Evolutionary conservation across 1,139 yeast species (phyloP).

Genomic region (Pichia sp.): DNA sequence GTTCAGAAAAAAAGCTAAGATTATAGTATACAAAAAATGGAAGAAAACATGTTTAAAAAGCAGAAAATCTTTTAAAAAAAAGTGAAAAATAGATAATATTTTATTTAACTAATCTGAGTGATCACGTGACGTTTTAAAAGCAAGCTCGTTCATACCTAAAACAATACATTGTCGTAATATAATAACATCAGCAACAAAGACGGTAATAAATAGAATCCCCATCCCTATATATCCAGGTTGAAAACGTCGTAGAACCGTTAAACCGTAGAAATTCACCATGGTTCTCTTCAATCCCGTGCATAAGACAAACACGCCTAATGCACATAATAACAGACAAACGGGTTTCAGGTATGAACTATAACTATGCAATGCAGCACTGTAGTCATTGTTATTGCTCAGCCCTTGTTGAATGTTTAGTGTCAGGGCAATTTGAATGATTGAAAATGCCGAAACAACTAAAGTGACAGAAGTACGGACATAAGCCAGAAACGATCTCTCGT

Average conservation of each 20-base stretch:
- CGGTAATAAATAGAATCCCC: neutral
- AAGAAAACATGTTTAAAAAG: neutral
- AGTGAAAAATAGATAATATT: neutral
- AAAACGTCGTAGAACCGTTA: neutral
- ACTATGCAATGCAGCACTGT: neutral
- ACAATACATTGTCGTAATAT: neutral
- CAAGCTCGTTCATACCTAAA: neutral
- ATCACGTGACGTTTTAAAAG: neutral
- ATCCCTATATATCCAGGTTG: neutral
- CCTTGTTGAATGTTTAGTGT: neutral
- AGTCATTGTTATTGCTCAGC: neutral
- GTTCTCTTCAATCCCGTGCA: constrained; percentile 5
- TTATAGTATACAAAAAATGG: neutral
- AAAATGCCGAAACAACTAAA: constrained; percentile 4
- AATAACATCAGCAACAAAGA: neutral
- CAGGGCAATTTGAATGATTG: constrained; percentile 3
- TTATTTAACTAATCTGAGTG: neutral
- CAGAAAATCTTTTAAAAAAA: too few species aligned
- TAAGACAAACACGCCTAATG: neutral
- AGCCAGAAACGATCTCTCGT: constrained; percentile 7
- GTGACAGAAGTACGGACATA: constrained; percentile 2
- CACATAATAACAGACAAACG: constrained; percentile 1
- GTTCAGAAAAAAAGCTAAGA: neutral
- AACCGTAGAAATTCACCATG: constrained; percentile 3
- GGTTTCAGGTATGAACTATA: constrained; percentile 1